phyloP scores from a whole-genome alignment of 2,329 filamentous ascomycete species.

The Chrysosporium queenslandicum region DNA sequence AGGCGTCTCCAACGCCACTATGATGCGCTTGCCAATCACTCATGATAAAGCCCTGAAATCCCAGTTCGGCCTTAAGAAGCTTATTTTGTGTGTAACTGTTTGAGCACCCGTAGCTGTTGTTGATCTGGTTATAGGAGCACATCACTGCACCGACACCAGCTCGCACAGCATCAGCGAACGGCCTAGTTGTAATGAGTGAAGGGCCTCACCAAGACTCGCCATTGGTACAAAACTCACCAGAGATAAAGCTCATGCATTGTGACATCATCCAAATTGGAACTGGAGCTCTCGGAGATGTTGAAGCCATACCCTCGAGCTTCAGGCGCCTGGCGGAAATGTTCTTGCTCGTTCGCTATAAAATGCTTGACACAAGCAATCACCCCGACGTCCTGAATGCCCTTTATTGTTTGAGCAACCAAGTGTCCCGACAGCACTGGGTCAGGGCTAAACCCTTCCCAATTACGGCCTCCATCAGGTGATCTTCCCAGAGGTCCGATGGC shows the following conservation, averaged over 20 bases:
- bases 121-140: slow-evolving; percentile 65
- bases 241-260: slow-evolving; percentile 56
- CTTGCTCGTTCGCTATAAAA: slow-evolving; percentile 63
- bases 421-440: slow-evolving; percentile 67
- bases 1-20: slow-evolving; percentile 54
- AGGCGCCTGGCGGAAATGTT: slow-evolving; percentile 56
- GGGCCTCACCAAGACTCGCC: neutral
- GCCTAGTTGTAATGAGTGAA: slow-evolving; percentile 32
- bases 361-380: slow-evolving; percentile 79
- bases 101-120: slow-evolving; percentile 58
- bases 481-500: slow-evolving; percentile 65
- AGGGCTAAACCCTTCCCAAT: slow-evolving; percentile 58
- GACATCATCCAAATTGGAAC: slow-evolving; percentile 53
- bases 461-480: slow-evolving; percentile 55
- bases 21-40: slow-evolving; percentile 71
- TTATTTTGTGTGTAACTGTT: slow-evolving; percentile 52
- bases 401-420: slow-evolving; percentile 60
- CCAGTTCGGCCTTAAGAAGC: slow-evolving; percentile 59
- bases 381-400: slow-evolving; percentile 71
- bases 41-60: slow-evolving; percentile 63
- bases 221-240: slow-evolving; percentile 33
- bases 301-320: slow-evolving; percentile 51
- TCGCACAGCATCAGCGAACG: slow-evolving; percentile 58
- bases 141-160: slow-evolving; percentile 57
- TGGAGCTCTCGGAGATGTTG: slow-evolving; percentile 52